These are phyloP conservation scores for Trichophyton verrucosum DNA, from an alignment of 2,329 filamentous ascomycete species.

Conservation along the genomic window DNA sequence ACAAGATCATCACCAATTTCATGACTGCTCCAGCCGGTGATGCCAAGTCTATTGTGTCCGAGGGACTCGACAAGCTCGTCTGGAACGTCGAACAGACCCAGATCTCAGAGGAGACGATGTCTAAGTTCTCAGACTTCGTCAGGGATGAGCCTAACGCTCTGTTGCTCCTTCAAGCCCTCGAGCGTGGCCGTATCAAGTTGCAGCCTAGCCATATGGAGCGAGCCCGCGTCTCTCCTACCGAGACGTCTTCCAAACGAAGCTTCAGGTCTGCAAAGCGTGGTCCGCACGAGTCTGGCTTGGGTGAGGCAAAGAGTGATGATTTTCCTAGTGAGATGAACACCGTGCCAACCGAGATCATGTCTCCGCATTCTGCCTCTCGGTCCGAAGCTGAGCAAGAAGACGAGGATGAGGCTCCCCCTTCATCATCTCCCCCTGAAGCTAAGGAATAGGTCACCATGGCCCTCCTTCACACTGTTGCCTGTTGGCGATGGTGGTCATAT, in stretches of 20 bases:
- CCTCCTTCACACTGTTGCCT: not conserved
- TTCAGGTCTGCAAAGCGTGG: constrained; percentile 8
- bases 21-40: constrained; percentile 14
- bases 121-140: constrained; percentile 27
- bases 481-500: not conserved
- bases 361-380: constrained; percentile 2
- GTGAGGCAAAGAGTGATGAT: constrained; percentile 4
- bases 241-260: constrained; percentile 18
- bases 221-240: constrained; percentile 23
- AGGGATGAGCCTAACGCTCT: constrained; percentile 25
- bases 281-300: not conserved
- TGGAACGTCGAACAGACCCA: constrained; percentile 26
- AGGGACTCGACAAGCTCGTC: constrained; percentile 23
- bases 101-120: constrained; percentile 27
- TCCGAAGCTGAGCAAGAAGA: not conserved
- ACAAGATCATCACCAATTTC: constrained; percentile 6
- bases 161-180: constrained; percentile 25
- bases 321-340: constrained; percentile 9
- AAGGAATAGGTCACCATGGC: not conserved
- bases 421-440: not conserved
- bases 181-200: constrained; percentile 25
- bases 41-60: constrained; percentile 22
- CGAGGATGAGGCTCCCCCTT: not conserved
- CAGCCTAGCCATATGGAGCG: constrained; percentile 25
- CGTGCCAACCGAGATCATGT: constrained; percentile 14